phyloP scores from a whole-genome alignment of 1,139 yeast genomes.

The Kurtzmaniella quercitrusa region DNA sequence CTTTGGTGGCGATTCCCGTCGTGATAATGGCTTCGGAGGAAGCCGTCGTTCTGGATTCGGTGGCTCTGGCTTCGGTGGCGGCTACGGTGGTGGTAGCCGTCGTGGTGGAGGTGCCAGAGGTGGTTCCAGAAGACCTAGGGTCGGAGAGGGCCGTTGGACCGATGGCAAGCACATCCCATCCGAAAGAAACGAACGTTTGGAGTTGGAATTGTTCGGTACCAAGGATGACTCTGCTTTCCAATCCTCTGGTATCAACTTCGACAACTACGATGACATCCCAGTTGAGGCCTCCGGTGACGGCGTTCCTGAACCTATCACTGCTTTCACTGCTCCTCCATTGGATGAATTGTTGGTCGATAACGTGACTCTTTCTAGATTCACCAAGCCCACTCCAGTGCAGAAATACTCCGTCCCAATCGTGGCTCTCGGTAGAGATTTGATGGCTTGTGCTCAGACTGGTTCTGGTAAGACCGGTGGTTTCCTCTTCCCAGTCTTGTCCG shows the following conservation, averaged over 20 bases:
- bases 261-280: slow-evolving; percentile 96
- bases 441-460: slow-evolving; percentile 99
- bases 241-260: slow-evolving; percentile 97
- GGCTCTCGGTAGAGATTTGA: slow-evolving; percentile 91
- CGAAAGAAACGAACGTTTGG: slow-evolving; percentile 63
- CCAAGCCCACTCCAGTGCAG: slow-evolving; percentile 97
- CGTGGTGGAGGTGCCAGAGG: slow-evolving; percentile 18
- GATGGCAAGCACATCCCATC: slow-evolving; percentile 91
- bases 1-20: slow-evolving; percentile 15
- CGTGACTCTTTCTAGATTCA: slow-evolving; percentile 82
- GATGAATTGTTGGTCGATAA: slow-evolving; percentile 84
- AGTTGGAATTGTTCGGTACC: slow-evolving; percentile 81
- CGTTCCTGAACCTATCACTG: slow-evolving; percentile 88
- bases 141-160: slow-evolving; percentile 69
- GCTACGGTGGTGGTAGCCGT: slow-evolving; percentile 21
- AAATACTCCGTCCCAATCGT: slow-evolving; percentile 98
- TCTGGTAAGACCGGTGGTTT: slow-evolving; percentile 99
- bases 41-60: slow-evolving; percentile 14
- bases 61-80: slow-evolving; percentile 19
- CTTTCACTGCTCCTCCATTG: slow-evolving; percentile 90
- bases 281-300: slow-evolving; percentile 96
- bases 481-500: slow-evolving; percentile 94
- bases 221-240: slow-evolving; percentile 80
- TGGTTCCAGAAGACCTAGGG: slow-evolving; percentile 19
- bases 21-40: slow-evolving; percentile 15